Evolutionary conservation across 352 stramenopile genomes (phyloP).

Genomic region (Pythium aristosporum): DNA sequence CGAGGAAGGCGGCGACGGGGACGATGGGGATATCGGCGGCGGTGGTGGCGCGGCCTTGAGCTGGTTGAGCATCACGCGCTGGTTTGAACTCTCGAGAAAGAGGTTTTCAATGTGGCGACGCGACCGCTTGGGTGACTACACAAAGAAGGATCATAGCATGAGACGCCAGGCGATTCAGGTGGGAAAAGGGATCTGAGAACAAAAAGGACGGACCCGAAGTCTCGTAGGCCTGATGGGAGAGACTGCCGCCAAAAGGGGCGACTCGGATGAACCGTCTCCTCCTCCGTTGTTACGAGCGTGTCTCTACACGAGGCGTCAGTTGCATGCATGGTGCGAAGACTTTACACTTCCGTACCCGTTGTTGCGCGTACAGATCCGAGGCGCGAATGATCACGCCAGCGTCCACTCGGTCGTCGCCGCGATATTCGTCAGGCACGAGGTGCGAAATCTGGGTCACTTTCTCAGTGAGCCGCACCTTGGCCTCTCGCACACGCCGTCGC

Average conservation of each 20-base stretch:
- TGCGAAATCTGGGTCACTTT: constrained; percentile 51
- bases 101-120: constrained; percentile 41
- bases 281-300: not conserved
- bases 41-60: constrained; percentile 43
- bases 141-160: not conserved
- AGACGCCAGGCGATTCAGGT: too few species aligned
- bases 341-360: constrained; percentile 31
- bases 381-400: constrained; percentile 30
- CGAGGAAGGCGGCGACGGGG: not conserved
- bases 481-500: constrained; percentile 27
- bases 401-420: constrained; percentile 20
- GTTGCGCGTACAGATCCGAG: constrained; percentile 40
- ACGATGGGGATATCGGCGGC: not conserved
- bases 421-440: constrained; percentile 31
- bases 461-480: constrained; percentile 38
- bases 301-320: not conserved
- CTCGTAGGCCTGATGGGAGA: constrained; percentile 48
- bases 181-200: not conserved
- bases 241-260: constrained; percentile 30
- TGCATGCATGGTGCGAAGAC: not conserved
- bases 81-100: constrained; percentile 45
- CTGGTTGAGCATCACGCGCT: constrained; percentile 51
- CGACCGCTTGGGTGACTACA: constrained; percentile 18
- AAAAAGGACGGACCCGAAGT: constrained; percentile 19
- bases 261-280: constrained; percentile 10